A percentile compares a stretch with the other conserved stretches of the same genome.
These are phyloP conservation scores for Phaeoacremonium minimum DNA, from an alignment of 2,329 filamentous ascomycete genomes.

Conservation along the genomic window DNA sequence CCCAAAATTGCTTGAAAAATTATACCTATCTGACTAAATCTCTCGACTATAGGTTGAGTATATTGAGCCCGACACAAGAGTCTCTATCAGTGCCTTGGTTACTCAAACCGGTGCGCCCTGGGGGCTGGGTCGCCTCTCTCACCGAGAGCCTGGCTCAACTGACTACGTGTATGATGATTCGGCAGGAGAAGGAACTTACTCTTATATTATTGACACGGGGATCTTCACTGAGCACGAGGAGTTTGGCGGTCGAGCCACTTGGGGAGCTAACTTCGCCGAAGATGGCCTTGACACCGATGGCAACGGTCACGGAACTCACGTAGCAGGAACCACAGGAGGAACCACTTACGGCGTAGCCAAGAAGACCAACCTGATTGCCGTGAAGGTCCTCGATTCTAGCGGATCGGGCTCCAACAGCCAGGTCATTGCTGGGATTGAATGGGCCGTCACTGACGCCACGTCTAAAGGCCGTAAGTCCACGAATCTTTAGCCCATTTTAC, in stretches of 20 bases:
- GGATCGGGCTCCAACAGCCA: not conserved
- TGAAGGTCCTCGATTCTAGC: constrained; percentile 22
- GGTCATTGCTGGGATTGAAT: not conserved
- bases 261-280: constrained; percentile 19
- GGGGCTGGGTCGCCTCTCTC: constrained; percentile 21
- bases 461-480: too few species aligned
- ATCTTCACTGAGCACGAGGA: constrained; percentile 29
- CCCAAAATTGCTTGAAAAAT: too few species aligned
- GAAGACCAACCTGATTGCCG: constrained; percentile 19
- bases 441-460: not conserved
- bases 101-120: constrained; percentile 12
- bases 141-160: constrained; percentile 7
- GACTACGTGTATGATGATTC: constrained; percentile 17
- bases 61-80: too few species aligned
- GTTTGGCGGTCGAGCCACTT: constrained; percentile 21
- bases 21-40: too few species aligned
- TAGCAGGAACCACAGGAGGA: constrained; percentile 23
- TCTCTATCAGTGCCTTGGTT: too few species aligned
- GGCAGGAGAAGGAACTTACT: constrained; percentile 22
- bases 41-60: too few species aligned
- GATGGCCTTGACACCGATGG: constrained; percentile 14
- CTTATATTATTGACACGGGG: constrained; percentile 42
- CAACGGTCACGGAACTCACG: constrained; percentile 26
- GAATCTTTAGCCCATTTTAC: too few species aligned
- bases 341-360: constrained; percentile 25